Conservation (phyloP, 768 basidiomycete species). For the Russula brevipes region DNA sequence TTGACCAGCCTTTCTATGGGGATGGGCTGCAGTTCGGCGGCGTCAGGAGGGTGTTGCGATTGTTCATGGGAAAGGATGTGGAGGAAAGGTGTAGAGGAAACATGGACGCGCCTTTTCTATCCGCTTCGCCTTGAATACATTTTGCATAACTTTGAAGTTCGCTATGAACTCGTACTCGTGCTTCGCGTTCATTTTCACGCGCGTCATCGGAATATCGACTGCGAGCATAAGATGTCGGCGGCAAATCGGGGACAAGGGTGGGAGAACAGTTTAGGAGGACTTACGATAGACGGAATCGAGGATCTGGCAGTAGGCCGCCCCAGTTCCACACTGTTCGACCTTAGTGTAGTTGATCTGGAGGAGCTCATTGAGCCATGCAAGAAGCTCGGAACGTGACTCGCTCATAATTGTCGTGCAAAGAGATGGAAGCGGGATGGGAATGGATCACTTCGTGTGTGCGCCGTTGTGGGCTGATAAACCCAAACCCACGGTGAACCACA, state of each 20-base stretch:
- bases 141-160: constrained; percentile 96
- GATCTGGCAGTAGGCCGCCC: constrained; percentile 92
- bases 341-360: constrained; percentile 89
- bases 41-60: not conserved
- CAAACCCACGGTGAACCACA: no score
- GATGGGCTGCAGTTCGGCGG: constrained; percentile 60
- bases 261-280: constrained; percentile 28
- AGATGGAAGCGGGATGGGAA: constrained; percentile 5
- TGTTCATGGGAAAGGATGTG: not conserved
- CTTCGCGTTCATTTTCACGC: constrained; percentile 95
- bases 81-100: not conserved
- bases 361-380: constrained; percentile 93
- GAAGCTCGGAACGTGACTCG: constrained; percentile 79
- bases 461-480: no score
- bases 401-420: constrained; percentile 39
- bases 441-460: no score
- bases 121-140: constrained; percentile 83
- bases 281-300: constrained; percentile 90
- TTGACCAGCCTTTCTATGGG: constrained; percentile 91
- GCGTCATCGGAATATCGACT: constrained; percentile 88
- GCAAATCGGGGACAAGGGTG: not conserved
- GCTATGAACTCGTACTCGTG: constrained; percentile 93
- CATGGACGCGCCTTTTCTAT: constrained; percentile 75
- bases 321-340: constrained; percentile 86
- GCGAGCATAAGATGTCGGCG: constrained; percentile 1